Evolutionary conservation across 352 stramenopile species (phyloP).

Genomic region (Globisporangium carolinianum): DNA sequence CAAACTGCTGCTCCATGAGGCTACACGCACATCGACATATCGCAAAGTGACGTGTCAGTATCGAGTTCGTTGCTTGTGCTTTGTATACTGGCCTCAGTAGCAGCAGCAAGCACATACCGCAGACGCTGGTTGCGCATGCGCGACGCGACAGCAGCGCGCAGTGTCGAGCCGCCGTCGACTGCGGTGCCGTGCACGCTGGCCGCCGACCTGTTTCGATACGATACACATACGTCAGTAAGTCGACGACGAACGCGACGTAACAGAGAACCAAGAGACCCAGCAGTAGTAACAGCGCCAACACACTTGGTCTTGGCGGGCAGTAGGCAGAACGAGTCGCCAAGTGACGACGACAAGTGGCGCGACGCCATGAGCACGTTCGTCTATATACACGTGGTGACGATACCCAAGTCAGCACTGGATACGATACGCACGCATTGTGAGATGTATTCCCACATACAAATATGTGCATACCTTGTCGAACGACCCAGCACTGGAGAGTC

Average conservation of each 20-base stretch:
- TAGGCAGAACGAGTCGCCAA: conserved; percentile 83
- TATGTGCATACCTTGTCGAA: conserved; percentile 37
- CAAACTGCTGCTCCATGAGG: conserved; percentile 79
- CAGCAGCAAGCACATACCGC: conserved; percentile 16
- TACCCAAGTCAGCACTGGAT: too few species aligned
- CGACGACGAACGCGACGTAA: background rate
- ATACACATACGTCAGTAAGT: background rate
- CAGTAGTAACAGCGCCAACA: background rate
- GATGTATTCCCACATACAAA: too few species aligned
- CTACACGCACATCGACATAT: conserved; percentile 13
- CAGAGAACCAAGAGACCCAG: too few species aligned
- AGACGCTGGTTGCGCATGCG: conserved; percentile 79
- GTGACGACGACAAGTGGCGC: conserved; percentile 67
- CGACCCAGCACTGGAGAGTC: conserved; percentile 45
- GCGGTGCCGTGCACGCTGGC: conserved; percentile 56
- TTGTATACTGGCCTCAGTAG: background rate
- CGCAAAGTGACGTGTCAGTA: too few species aligned
- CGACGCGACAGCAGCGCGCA: conserved; percentile 71
- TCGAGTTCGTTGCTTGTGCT: too few species aligned
- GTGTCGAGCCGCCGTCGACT: conserved; percentile 67
- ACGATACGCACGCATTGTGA: too few species aligned
- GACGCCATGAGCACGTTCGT: conserved; percentile 72
- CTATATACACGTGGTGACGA: background rate
- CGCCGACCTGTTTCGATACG: conserved; percentile 18
- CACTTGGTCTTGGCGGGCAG: conserved; percentile 47